These are phyloP conservation scores for Jaminaea rosea DNA, from an alignment of 1,284 basidiomycete genomes.

Conservation along the genomic window DNA sequence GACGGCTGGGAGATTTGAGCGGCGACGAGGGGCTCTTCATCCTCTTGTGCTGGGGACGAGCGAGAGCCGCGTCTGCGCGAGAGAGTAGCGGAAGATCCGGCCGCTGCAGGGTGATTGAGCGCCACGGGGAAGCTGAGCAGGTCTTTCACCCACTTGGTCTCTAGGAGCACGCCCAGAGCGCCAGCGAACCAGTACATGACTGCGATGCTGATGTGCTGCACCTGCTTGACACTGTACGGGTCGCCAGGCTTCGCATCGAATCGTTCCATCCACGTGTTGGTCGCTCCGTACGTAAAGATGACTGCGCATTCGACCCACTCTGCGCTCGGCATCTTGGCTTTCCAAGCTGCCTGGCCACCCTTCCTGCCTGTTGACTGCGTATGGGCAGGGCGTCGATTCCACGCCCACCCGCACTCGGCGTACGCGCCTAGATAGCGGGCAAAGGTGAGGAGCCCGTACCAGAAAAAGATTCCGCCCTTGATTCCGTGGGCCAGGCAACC, in stretches of 20 bases:
- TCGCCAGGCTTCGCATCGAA: constrained; percentile 72
- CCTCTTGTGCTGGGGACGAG: too few relatives aligned
- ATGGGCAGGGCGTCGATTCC: constrained; percentile 63
- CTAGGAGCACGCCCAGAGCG: constrained; percentile 77
- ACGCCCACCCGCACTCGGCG: constrained; percentile 84
- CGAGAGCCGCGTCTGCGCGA: not conserved
- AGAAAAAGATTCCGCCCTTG: constrained; percentile 55
- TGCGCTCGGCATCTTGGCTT: constrained; percentile 49
- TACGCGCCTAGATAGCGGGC: constrained; percentile 84
- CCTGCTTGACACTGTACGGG: constrained; percentile 81
- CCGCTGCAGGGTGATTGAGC: constrained; percentile 12
- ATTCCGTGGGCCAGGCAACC: constrained; percentile 85
- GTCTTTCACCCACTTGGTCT: constrained; percentile 55
- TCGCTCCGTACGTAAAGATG: constrained; percentile 79
- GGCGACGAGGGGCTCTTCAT: constrained; percentile 16
- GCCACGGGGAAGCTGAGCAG: constrained; percentile 29
- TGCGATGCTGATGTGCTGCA: constrained; percentile 91
- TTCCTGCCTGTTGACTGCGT: not conserved
- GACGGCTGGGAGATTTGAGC: constrained; percentile 26
- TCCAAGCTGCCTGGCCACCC: too few relatives aligned
- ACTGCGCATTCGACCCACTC: constrained; percentile 80
- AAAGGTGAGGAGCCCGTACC: constrained; percentile 78
- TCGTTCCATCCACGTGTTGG: constrained; percentile 92
- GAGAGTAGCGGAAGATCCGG: constrained; percentile 11
- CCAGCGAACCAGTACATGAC: constrained; percentile 95